Evolutionary conservation across 2,329 filamentous ascomycete genomes (phyloP).

Genomic region (Fusarium solani-melongenae): DNA sequence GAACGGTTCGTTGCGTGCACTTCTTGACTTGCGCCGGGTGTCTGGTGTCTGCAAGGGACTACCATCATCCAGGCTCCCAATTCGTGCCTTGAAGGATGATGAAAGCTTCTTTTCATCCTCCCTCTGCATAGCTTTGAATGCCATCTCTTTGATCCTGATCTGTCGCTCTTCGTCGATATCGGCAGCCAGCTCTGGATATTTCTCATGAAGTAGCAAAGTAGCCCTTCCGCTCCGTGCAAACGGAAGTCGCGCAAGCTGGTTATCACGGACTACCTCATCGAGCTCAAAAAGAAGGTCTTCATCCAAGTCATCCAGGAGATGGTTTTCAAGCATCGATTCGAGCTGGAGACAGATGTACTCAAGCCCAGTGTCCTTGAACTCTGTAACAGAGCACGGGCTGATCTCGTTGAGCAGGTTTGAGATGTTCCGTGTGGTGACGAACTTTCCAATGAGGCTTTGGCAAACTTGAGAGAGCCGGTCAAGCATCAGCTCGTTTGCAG

Average conservation of each 20-base stretch:
- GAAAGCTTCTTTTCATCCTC: conserved; percentile 74
- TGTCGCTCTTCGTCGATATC: conserved; percentile 77
- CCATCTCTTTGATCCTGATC: conserved; percentile 80
- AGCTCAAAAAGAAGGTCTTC: conserved; percentile 84
- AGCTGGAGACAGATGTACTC: conserved; percentile 94
- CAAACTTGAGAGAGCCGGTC: conserved; percentile 91
- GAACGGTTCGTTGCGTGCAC: conserved; percentile 63
- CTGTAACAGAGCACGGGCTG: conserved; percentile 81
- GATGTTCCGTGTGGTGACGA: conserved; percentile 88
- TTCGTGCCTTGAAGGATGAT: conserved; percentile 68
- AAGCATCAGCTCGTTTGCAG: conserved; percentile 95
- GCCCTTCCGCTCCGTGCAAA: conserved; percentile 81
- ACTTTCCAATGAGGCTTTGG: conserved; percentile 83
- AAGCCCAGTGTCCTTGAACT: conserved; percentile 88
- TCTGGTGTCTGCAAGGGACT: conserved; percentile 55
- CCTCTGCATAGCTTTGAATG: conserved; percentile 70
- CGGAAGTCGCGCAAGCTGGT: conserved; percentile 82
- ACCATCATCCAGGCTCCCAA: conserved; percentile 74
- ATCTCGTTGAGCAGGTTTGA: conserved; percentile 87
- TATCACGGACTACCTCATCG: conserved; percentile 81
- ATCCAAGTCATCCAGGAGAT: conserved; percentile 86
- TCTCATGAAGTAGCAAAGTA: conserved; percentile 73
- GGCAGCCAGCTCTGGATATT: conserved; percentile 69
- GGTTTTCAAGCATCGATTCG: conserved; percentile 91
- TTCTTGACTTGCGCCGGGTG: conserved; percentile 60